Evolutionary conservation across 2,329 filamentous ascomycete genomes (phyloP).

Genomic region (Hypoxylon sp.): DNA sequence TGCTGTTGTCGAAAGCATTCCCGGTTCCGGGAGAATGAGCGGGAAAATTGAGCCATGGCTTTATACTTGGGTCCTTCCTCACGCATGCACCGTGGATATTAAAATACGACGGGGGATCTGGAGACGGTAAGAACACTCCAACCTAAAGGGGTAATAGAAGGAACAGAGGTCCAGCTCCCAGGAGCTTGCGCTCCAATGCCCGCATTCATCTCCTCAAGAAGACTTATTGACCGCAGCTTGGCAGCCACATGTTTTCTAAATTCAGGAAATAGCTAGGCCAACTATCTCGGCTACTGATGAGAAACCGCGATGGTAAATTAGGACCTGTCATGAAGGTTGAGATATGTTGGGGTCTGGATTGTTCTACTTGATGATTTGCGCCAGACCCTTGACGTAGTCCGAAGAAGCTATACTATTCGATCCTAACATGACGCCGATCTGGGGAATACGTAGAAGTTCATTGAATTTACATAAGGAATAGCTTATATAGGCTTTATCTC

Average conservation of each 20-base stretch:
- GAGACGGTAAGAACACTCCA: conserved; percentile 2
- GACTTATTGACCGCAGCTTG: conserved; percentile 28
- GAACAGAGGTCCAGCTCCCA: conserved; percentile 21
- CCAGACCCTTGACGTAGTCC: background rate
- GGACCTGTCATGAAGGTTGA: background rate
- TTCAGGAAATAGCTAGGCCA: conserved; percentile 12
- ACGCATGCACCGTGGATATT: conserved; percentile 34
- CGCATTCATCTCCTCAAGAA: conserved; percentile 25
- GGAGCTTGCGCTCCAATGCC: conserved; percentile 25
- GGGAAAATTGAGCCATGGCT: conserved; percentile 36
- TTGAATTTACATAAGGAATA: background rate
- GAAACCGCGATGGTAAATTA: background rate
- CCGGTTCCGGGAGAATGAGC: conserved; percentile 44
- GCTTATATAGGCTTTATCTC: background rate
- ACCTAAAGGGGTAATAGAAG: conserved; percentile 37
- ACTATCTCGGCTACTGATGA: conserved; percentile 1
- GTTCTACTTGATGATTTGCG: background rate
- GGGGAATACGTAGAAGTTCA: background rate
- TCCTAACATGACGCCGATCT: background rate
- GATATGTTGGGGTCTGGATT: background rate
- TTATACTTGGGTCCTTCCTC: conserved; percentile 16
- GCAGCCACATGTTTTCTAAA: conserved; percentile 14
- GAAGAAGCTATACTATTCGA: background rate
- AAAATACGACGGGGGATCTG: conserved; percentile 40
- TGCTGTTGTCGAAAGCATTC: conserved; percentile 25